Conservation (phyloP, 352 stramenopile genomes). For the Pythium chondricola region DNA sequence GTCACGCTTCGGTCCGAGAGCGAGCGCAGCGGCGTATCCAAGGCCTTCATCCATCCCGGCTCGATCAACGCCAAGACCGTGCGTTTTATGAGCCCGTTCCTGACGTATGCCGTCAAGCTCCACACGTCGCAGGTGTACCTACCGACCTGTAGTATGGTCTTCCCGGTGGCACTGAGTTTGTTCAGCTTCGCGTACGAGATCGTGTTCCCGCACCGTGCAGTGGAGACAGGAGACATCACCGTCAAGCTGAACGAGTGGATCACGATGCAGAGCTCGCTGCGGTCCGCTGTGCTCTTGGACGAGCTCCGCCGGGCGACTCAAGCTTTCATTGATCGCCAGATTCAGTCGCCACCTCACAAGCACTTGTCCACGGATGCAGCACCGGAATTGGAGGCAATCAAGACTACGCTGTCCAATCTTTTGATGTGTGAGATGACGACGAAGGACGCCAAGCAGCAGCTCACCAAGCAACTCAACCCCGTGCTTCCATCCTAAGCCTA, state of each 20-base stretch:
- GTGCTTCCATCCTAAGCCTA: slow-evolving; percentile 11
- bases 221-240: slow-evolving; percentile 27
- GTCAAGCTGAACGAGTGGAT: slow-evolving; percentile 74
- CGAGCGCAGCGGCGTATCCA: slow-evolving; percentile 34
- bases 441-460: slow-evolving; percentile 38
- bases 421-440: slow-evolving; percentile 43
- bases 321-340: slow-evolving; percentile 26
- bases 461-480: slow-evolving; percentile 29
- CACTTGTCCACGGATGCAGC: no score
- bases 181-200: slow-evolving; percentile 66
- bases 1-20: slow-evolving; percentile 13
- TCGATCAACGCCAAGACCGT: slow-evolving; percentile 69
- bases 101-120: slow-evolving; percentile 77
- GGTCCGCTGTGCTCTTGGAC: slow-evolving; percentile 46
- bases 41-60: slow-evolving; percentile 60
- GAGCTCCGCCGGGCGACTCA: slow-evolving; percentile 30
- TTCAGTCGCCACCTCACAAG: slow-evolving; percentile 30
- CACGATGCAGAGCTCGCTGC: slow-evolving; percentile 44
- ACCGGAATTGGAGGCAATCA: no score
- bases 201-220: slow-evolving; percentile 31
- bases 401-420: no score
- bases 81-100: slow-evolving; percentile 47
- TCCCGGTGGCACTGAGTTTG: slow-evolving; percentile 50
- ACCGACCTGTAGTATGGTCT: slow-evolving; percentile 56
- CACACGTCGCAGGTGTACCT: slow-evolving; percentile 83